Conservation (phyloP, 2,329 filamentous ascomycete genomes). For the Orbilia quercus region DNA sequence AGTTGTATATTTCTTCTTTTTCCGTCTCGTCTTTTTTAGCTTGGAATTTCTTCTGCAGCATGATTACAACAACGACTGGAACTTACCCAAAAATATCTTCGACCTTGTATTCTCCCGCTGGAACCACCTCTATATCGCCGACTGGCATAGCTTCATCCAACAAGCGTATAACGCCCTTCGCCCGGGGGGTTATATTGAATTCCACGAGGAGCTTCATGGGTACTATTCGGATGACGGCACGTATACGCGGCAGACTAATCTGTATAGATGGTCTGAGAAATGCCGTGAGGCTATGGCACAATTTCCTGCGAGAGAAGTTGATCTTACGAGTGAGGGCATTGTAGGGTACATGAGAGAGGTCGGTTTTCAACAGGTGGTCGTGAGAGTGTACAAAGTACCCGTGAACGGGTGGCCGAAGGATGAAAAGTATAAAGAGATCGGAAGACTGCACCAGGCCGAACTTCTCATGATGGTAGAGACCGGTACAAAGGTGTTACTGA, state of each 20-base stretch:
- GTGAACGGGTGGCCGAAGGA: conserved; percentile 61
- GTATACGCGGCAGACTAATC: conserved; percentile 47
- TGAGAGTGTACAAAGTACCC: conserved; percentile 61
- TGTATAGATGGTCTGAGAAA: conserved; percentile 50
- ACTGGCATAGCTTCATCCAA: conserved; percentile 51
- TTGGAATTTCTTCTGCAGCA: conserved; percentile 53
- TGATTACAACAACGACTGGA: conserved; percentile 54
- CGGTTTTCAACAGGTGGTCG: conserved; percentile 61
- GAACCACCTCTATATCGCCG: conserved; percentile 51
- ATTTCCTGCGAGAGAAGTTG: conserved; percentile 63
- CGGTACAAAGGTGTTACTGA: conserved; percentile 43
- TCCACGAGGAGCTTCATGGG: conserved; percentile 64
- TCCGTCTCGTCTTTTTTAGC: conserved; percentile 26
- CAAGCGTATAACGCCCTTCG: conserved; percentile 65
- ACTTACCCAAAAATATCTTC: conserved; percentile 52
- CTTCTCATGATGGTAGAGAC: conserved; percentile 49
- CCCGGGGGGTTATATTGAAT: conserved; percentile 71
- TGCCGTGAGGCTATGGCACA: conserved; percentile 57
- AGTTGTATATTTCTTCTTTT: conserved; percentile 9
- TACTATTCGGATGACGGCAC: conserved; percentile 55
- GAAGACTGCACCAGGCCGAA: conserved; percentile 55
- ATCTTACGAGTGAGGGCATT: conserved; percentile 62
- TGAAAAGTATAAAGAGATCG: conserved; percentile 61
- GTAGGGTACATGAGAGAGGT: conserved; percentile 60
- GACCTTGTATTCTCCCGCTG: conserved; percentile 54